These are phyloP conservation scores for Rubia balearica DNA, from an alignment of 305 asterid species.

Conservation along the genomic window DNA sequence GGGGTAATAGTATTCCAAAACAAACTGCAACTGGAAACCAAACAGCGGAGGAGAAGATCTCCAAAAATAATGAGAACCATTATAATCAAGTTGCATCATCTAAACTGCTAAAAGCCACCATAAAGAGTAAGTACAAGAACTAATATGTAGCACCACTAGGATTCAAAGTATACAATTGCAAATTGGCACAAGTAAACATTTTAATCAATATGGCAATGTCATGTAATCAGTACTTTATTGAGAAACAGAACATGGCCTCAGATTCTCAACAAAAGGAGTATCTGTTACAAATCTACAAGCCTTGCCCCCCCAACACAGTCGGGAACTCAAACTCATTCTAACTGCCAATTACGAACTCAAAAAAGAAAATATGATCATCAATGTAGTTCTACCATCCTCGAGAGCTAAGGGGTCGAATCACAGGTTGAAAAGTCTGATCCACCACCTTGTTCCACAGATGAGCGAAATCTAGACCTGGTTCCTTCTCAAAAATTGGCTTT, in stretches of 20 bases:
- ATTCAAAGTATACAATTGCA: neutral
- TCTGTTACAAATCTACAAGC: neutral
- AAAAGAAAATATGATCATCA: constrained; percentile 5
- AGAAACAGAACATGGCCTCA: neutral
- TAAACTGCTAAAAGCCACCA: neutral
- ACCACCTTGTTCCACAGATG: constrained; percentile 80
- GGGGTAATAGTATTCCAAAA: neutral
- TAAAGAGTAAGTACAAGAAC: neutral
- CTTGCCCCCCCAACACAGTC: neutral
- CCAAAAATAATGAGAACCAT: neutral
- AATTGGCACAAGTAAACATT: neutral
- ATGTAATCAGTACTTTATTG: constrained; percentile 1
- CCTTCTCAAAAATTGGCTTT: constrained; percentile 46
- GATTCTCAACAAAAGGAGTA: constrained; percentile 2
- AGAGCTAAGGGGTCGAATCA: constrained; percentile 64
- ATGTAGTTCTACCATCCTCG: constrained; percentile 68
- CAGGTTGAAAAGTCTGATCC: constrained; percentile 63
- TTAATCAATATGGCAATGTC: constrained; percentile 6
- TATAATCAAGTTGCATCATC: neutral
- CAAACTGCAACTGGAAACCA: neutral
- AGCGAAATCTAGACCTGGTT: constrained; percentile 54
- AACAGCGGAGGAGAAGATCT: neutral
- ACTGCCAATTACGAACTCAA: constrained; percentile 19
- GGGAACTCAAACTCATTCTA: constrained; percentile 15
- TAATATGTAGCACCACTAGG: neutral